Base-by-base conservation (phyloP, 2,329 filamentous ascomycete species). In the Pseudogymnoascus sp. region DNA sequence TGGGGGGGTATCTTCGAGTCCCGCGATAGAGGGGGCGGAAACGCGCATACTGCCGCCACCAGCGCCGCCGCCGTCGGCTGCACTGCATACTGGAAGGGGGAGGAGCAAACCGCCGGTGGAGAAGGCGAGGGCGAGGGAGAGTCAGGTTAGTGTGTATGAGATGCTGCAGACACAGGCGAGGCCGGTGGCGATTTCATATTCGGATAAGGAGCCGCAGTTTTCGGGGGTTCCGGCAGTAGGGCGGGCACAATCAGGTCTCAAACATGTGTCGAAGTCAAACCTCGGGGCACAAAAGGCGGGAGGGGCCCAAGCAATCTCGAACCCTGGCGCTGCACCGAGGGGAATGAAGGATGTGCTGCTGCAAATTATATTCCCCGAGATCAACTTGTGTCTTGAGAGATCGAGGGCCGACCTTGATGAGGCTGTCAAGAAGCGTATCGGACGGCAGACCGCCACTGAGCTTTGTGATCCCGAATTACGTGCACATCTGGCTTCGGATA, bases 31-130 rank as follows among this genome's bases (percentile, higher is more conserved):
- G 0, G 18, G 19, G 19, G 21, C 12, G 39, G 30, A 33, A 30
- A 48, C 18, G 23, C 35, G 67, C 39, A 68, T 68, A 5, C 13
- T 45, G 19, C 39, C 39, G 5, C 39, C n/a, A n/a, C n/a, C n/a
- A n/a, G n/a, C n/a, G n/a, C n/a, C n/a, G n/a, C 13, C 26, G 19
- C 39, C 39, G 5, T 19, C 39, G 6, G 19, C 2, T 2, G 21
- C 9, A 23, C 0, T 5, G 3, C 39, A 23, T 12, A 5, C 12
- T 10, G 19, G 3, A 0, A 8, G 19, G 19, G 8, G 19, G 21
- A 23, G 13, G 2, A 23, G 19, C 12, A 23, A 8, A 13, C 13
- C 19, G 12, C 12, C 19, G 3, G 5, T 23, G n/a, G n/a, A n/a
- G n/a, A n/a, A n/a, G n/a, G n/a, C 38, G 4, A 6, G 13, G 2